Conservation (phyloP, 768 basidiomycete species). For the Baorangia bicolor region DNA sequence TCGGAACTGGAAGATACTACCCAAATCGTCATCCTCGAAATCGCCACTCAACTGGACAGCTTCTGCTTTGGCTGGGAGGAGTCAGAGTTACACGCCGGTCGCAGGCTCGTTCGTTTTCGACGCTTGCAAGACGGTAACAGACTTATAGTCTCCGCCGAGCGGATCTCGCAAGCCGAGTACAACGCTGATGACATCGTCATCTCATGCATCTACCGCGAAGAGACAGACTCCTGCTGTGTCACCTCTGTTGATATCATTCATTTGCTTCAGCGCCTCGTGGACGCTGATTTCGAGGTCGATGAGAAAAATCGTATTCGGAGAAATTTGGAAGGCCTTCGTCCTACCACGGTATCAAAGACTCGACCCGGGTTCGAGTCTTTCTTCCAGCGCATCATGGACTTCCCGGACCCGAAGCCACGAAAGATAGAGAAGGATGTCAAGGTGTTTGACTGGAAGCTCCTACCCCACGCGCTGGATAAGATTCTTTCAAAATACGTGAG, state of each 20-base stretch:
- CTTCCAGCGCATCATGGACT: slow-evolving; percentile 96
- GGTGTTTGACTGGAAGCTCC: slow-evolving; percentile 72
- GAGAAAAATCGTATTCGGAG: slow-evolving; percentile 96
- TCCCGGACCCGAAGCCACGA: slow-evolving; percentile 89
- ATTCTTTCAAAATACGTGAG: slow-evolving; percentile 84
- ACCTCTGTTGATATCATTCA: slow-evolving; percentile 97
- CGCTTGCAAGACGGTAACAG: slow-evolving; percentile 74
- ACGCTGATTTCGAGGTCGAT: slow-evolving; percentile 80
- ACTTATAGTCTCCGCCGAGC: slow-evolving; percentile 77
- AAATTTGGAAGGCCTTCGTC: slow-evolving; percentile 90
- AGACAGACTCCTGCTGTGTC: slow-evolving; percentile 74
- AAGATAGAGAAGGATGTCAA: slow-evolving; percentile 98
- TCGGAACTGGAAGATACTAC: slow-evolving; percentile 41
- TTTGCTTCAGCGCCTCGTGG: slow-evolving; percentile 77
- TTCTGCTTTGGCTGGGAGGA: slow-evolving; percentile 60
- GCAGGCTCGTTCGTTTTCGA: slow-evolving; percentile 85
- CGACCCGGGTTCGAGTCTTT: slow-evolving; percentile 79
- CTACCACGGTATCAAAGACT: slow-evolving; percentile 87
- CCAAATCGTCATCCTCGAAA: slow-evolving; percentile 58
- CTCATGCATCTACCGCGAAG: slow-evolving; percentile 90
- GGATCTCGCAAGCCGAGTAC: slow-evolving; percentile 73
- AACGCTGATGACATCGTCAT: slow-evolving; percentile 76
- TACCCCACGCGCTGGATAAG: slow-evolving; percentile 74
- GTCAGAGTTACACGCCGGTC: slow-evolving; percentile 64
- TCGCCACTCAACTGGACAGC: slow-evolving; percentile 54